Conservation (phyloP, 225 moss, liverwort and hornwort species). For the Anthoceros angustus region DNA sequence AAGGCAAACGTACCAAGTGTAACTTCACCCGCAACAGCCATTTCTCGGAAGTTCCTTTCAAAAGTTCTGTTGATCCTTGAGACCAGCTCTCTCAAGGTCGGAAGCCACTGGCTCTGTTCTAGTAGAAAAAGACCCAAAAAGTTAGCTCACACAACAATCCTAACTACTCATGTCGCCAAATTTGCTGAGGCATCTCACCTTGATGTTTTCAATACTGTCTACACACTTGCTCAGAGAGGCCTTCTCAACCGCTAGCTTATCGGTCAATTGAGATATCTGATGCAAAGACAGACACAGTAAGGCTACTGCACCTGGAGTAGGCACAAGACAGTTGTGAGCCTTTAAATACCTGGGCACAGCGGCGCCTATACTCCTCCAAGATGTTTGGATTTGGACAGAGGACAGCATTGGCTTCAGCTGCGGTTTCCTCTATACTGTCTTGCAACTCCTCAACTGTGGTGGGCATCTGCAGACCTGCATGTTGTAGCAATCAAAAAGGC, state of each 20-base stretch:
- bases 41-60: slow-evolving; percentile 88
- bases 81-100: slow-evolving; percentile 62
- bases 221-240: slow-evolving; percentile 25
- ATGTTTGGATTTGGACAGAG: slow-evolving; percentile 93
- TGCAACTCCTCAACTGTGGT: slow-evolving; percentile 52
- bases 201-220: slow-evolving; percentile 44
- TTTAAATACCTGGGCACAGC: slow-evolving; percentile 53
- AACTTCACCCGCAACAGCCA: slow-evolving; percentile 98
- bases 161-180: neutral
- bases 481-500: neutral
- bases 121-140: neutral
- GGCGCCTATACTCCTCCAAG: slow-evolving; percentile 74
- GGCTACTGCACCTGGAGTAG: neutral
- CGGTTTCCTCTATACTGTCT: slow-evolving; percentile 43
- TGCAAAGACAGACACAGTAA: neutral
- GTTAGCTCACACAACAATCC: neutral
- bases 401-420: slow-evolving; percentile 66
- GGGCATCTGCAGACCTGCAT: neutral
- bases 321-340: too few species aligned
- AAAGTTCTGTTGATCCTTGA: slow-evolving; percentile 75
- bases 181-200: slow-evolving; percentile 30
- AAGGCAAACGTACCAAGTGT: slow-evolving; percentile 45
- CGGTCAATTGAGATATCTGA: slow-evolving; percentile 51
- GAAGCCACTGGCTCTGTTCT: slow-evolving; percentile 64
- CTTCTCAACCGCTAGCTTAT: slow-evolving; percentile 34